Evolutionary conservation across 2,329 filamentous ascomycete genomes (phyloP), one percentile per base, ranked within the genome.

Genomic region (Verruconis gallopava): DNA sequence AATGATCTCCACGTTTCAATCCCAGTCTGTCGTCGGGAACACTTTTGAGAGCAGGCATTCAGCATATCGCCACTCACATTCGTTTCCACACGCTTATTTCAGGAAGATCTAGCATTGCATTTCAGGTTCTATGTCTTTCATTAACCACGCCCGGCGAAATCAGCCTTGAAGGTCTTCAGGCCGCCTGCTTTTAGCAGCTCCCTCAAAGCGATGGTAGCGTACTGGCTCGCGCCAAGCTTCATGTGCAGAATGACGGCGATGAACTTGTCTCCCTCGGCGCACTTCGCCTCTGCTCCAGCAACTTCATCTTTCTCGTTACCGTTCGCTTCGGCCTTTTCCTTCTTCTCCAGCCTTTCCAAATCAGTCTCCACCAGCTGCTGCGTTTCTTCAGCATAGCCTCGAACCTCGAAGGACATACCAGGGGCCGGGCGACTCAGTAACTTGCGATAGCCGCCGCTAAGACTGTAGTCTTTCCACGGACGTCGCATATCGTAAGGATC

Each of bases 361-460:
- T 98, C 91, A 0, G 91, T 98, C 46, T 81, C 75, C 3, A 93
- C 81, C 62, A 96, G 78, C 63, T 96, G 88, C 62, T 93, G 78
- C 22, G 80, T 75, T 21, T 80, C 76, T 20, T 77, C 71, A 3
- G 56, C 55, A 56, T 95, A 96, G 4, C 68, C 62, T 53, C 73
- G 78, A 9, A 94, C 73, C 45, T 84, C 74, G 44, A 78, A 80
- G 9, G 69, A 73, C 5, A 84, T 73, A 20, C 69, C 63, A 5
- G 68, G 61, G 2, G 75, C 72, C 53, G 86, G 84, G 17, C 72
- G 72, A 22, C 83, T 78, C 50, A 96, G 72, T 20, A 94, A 57
- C 60, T 89, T 91, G 48, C 91, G 77, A 61, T 98, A 98, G 19
- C 81, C 76, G 2, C 91, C 93, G 38, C 81, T 84, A 1, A 98